Evolutionary conservation across 1,139 yeast species (phyloP).

Genomic region (Taphrina wiesneri): DNA sequence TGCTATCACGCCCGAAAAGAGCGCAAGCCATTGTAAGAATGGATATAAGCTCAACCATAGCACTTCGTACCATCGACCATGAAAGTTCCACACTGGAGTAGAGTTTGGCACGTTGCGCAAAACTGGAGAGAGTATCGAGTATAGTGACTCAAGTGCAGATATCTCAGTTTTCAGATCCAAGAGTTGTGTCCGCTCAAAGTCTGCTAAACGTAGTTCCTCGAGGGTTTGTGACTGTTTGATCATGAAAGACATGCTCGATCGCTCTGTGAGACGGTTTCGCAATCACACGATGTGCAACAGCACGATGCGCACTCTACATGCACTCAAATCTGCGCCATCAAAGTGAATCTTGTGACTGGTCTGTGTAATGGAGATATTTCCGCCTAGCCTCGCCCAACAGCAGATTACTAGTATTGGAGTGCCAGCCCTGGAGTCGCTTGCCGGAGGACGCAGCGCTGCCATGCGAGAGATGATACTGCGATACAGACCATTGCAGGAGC

Average conservation of each 20-base stretch:
- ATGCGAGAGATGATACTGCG: too few species aligned
- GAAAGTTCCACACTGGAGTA: background rate
- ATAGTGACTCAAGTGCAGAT: background rate
- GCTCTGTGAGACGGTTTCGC: background rate
- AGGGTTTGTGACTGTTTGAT: background rate
- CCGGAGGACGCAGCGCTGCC: too few species aligned
- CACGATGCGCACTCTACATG: background rate
- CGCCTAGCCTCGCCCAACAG: too few species aligned
- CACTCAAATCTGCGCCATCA: too few species aligned
- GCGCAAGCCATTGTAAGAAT: background rate
- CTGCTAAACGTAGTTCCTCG: slow-evolving; percentile 16
- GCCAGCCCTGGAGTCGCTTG: too few species aligned
- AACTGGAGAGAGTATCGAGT: background rate
- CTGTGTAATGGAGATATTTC: too few species aligned
- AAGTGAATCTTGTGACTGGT: background rate
- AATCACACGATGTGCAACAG: background rate
- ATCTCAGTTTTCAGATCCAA: background rate
- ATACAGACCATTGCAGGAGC: too few species aligned
- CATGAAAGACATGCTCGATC: background rate
- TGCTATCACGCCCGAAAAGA: background rate
- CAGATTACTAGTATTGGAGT: too few species aligned
- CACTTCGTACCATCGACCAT: background rate
- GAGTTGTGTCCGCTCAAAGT: slow-evolving; percentile 23
- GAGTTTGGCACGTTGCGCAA: background rate
- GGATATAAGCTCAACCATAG: slow-evolving; percentile 9